Conservation (phyloP, 805 yeast species). For the Pichia pseudocactophila region DNA sequence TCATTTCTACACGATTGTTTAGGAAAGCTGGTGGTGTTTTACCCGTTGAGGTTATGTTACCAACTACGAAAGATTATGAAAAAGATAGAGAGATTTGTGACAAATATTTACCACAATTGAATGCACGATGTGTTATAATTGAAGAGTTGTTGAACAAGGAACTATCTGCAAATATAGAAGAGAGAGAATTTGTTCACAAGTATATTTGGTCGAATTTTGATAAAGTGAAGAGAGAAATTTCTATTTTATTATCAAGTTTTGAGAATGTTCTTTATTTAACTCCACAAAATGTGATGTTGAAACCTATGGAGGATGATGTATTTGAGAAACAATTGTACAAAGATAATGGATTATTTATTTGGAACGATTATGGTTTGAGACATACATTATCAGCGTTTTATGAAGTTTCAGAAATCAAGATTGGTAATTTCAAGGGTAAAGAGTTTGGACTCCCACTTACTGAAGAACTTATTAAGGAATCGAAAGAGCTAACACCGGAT, state of each 20-base stretch:
- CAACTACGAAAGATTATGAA: slow-evolving; percentile 31
- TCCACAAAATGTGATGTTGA: slow-evolving; percentile 36
- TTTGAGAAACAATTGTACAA: slow-evolving; percentile 39
- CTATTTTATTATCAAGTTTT: slow-evolving; percentile 36
- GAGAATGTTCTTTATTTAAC: slow-evolving; percentile 39
- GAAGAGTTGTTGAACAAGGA: slow-evolving; percentile 38
- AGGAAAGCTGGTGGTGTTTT: slow-evolving; percentile 38
- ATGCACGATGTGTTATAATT: slow-evolving; percentile 53
- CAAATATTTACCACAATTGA: slow-evolving; percentile 32
- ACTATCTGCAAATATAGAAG: slow-evolving; percentile 23
- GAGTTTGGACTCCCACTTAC: slow-evolving; percentile 24
- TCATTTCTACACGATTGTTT: slow-evolving; percentile 42
- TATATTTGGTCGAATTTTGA: slow-evolving; percentile 32
- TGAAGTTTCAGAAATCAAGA: slow-evolving; percentile 43
- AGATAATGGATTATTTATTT: slow-evolving; percentile 47
- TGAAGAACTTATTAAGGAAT: slow-evolving; percentile 4
- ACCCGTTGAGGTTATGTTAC: slow-evolving; percentile 40
- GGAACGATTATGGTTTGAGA: slow-evolving; percentile 84
- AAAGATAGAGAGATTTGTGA: slow-evolving; percentile 40
- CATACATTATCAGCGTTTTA: slow-evolving; percentile 65
- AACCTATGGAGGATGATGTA: slow-evolving; percentile 30
- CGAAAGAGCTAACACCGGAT: slow-evolving; percentile 19
- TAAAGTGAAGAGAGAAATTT: slow-evolving; percentile 32
- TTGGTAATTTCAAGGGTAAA: slow-evolving; percentile 28
- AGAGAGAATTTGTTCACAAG: slow-evolving; percentile 13